phyloP scores from a whole-genome alignment of 331 rosid species.

The Rosa hybrid region DNA sequence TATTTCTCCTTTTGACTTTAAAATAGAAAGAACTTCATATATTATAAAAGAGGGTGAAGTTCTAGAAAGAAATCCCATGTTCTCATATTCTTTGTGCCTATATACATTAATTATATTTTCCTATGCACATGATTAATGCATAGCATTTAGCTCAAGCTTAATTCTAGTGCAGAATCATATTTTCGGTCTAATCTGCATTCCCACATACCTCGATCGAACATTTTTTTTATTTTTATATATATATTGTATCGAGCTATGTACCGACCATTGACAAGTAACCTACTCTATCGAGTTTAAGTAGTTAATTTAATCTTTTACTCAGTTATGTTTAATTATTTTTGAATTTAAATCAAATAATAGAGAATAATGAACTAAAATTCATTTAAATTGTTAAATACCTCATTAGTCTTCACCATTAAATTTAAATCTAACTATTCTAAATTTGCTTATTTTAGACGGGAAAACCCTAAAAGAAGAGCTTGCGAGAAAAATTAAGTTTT shows the following conservation, averaged over 20 bases:
- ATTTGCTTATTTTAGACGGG: too few relatives aligned
- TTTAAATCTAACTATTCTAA: too few relatives aligned
- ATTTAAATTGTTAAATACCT: too few relatives aligned
- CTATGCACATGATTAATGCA: slow-evolving; percentile 23
- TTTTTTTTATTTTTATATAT: background rate
- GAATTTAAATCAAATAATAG: too few relatives aligned
- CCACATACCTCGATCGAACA: background rate
- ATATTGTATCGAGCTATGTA: background rate
- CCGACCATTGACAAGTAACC: background rate
- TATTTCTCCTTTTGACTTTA: background rate
- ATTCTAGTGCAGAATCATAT: background rate
- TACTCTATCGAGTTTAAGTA: background rate
- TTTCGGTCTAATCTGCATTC: background rate
- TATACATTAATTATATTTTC: slow-evolving; percentile 16
- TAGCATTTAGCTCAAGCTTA: background rate
- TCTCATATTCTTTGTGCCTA: slow-evolving; percentile 19
- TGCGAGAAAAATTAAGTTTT: too few relatives aligned
- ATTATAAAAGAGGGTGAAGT: background rate
- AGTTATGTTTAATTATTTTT: too few relatives aligned
- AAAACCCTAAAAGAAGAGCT: too few relatives aligned
- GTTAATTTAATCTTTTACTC: too few relatives aligned
- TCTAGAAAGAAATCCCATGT: slow-evolving; percentile 28
- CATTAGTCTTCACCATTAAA: too few relatives aligned
- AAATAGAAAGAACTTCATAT: background rate
- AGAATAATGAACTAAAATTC: too few relatives aligned